Evolutionary conservation across 2,329 filamentous ascomycete genomes (phyloP).

Genomic region (Aspergillus ochraceoroseus): DNA sequence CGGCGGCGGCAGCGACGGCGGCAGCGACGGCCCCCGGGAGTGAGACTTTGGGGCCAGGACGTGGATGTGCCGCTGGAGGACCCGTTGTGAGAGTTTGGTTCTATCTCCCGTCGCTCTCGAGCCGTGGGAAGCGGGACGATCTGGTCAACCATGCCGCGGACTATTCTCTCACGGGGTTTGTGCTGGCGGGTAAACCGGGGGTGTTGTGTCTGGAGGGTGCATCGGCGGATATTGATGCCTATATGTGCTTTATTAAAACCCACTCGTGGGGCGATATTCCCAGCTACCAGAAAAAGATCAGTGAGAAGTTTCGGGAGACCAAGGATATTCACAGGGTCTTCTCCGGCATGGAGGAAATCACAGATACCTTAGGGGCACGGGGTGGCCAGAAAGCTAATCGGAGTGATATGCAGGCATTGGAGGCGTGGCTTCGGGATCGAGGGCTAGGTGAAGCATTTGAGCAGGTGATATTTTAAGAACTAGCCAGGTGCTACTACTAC

Average conservation of each 20-base stretch:
- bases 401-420: conserved; percentile 35
- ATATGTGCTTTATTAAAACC: conserved; percentile 61
- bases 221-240: conserved; percentile 50
- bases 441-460: conserved; percentile 32
- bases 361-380: conserved; percentile 31
- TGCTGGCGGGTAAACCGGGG: conserved; percentile 58
- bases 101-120: conserved; percentile 59
- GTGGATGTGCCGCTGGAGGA: no score
- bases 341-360: conserved; percentile 32
- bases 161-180: conserved; percentile 55
- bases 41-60: no score
- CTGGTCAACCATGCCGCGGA: conserved; percentile 51
- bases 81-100: conserved; percentile 55
- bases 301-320: conserved; percentile 47
- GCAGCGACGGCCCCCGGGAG: not conserved
- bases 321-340: conserved; percentile 36
- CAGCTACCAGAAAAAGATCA: conserved; percentile 59
- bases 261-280: conserved; percentile 61
- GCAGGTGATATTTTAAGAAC: conserved; percentile 33
- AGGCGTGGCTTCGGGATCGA: conserved; percentile 26
- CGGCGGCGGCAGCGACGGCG: not conserved
- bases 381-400: conserved; percentile 33
- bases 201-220: conserved; percentile 35
- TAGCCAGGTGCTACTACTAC: no score
- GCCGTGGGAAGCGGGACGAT: conserved; percentile 55